Base-by-base conservation (phyloP, 1,284 basidiomycete species). In the Cryptococcus maquisensis region DNA sequence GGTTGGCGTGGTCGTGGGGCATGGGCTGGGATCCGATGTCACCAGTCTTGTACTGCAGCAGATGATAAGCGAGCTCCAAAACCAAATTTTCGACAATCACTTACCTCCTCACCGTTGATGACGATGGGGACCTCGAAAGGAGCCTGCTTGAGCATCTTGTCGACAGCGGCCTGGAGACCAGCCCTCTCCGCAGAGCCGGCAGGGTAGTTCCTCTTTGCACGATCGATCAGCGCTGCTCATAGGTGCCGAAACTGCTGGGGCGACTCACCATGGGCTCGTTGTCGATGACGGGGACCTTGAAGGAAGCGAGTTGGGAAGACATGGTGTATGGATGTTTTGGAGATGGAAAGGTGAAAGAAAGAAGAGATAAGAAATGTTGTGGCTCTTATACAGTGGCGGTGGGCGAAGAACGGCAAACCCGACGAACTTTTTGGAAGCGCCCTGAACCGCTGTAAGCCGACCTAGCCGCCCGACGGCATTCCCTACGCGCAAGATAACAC, bases 121-220 rank as follows among this genome's bases (percentile, higher is more conserved):
- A 98, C 81, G 69, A 88, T 88, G 21, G 95, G 95, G 1, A 98
- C 88, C 69, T 96, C 88, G 73, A 91, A 90, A 3, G 93, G 93
- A 4, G 87, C 80, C 61, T 86, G 79, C 60, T 86, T 82, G 72
- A 90, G 81, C 85, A 98, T 88, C 79, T 90, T 81, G 36, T 79
- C 75, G 64, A 98, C 73, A 12, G 90, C 89, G 42, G 82, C 84
- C 68, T 88, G 80, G 50, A 98, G 81, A 20, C 80, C 86, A 45
- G 78, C 78, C 54, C 96, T 84, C 74, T 98, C 93, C 8, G 82
- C 73, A 2, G 91, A 90, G 57, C 86, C 89, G 43, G 85, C 83
- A 12, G 83, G 84, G 79, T 97, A 98, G 61, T 52, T 54, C 49
- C 62, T 56, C 68, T 70, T 42, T 44, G 1, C 35, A 51, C 23